Conservation (phyloP, 352 stramenopile genomes). For the Thraustochytrium sp. region DNA sequence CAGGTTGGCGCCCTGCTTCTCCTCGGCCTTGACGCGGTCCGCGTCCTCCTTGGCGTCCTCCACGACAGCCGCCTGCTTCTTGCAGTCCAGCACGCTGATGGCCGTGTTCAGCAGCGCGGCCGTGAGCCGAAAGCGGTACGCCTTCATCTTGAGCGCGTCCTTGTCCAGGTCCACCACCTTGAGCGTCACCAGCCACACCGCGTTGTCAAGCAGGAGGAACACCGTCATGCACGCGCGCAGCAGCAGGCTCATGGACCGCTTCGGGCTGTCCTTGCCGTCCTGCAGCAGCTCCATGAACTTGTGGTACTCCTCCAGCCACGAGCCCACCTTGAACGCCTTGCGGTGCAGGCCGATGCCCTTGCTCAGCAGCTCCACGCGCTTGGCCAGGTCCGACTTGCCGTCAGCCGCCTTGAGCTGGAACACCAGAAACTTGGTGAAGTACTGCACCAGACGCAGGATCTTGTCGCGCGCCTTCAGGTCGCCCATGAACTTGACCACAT, state of each 20-base stretch:
- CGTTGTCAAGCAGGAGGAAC: constrained; percentile 35
- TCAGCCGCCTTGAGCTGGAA: not conserved
- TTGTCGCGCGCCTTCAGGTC: constrained; percentile 43
- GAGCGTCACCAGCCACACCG: constrained; percentile 14
- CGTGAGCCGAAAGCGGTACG: constrained; percentile 31
- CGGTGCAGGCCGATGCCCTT: constrained; percentile 43
- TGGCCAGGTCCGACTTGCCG: constrained; percentile 25
- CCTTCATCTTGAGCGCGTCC: constrained; percentile 40
- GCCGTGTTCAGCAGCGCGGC: constrained; percentile 31
- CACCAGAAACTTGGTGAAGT: constrained; percentile 32
- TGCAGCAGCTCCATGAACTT: constrained; percentile 33
- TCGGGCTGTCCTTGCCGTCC: constrained; percentile 11
- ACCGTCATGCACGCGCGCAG: constrained; percentile 41
- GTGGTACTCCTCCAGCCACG: constrained; percentile 37
- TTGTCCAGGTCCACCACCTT: constrained; percentile 41
- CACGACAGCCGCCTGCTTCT: constrained; percentile 31
- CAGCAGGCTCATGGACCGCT: not conserved
- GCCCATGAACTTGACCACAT: constrained; percentile 42
- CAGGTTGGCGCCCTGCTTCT: constrained; percentile 34
- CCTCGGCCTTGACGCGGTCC: constrained; percentile 31
- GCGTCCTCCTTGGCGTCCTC: not conserved
- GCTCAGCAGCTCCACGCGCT: constrained; percentile 30
- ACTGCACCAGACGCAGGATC: constrained; percentile 40
- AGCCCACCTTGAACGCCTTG: constrained; percentile 43
- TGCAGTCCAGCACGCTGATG: constrained; percentile 24